A percentile compares a stretch with the other conserved stretches of the same genome.
Conservation (phyloP, 768 basidiomycete species). For the Candolleomyces aberdarensis region DNA sequence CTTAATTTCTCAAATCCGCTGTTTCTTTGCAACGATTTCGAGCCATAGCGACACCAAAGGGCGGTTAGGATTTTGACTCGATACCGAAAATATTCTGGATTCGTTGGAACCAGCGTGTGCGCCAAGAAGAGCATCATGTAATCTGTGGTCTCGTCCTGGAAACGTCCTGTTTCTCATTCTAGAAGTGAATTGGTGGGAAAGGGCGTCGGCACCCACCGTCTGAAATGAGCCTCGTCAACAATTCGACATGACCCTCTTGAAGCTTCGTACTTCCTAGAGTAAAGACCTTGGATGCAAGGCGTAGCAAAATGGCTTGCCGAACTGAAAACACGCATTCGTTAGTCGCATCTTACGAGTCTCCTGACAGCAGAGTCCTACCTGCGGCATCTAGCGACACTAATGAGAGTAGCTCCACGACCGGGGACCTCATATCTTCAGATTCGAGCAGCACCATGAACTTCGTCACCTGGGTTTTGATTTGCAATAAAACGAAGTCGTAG, state of each 20-base stretch:
- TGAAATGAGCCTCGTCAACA: neutral
- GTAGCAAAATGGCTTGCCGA: neutral
- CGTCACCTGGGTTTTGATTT: neutral
- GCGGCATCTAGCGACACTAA: neutral
- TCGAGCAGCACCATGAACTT: neutral
- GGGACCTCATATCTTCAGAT: neutral
- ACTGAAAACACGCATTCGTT: neutral
- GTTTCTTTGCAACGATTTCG: too few species aligned
- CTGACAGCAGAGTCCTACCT: neutral
- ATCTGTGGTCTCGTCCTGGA: too few species aligned
- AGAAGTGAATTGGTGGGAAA: too few species aligned
- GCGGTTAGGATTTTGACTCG: too few species aligned
- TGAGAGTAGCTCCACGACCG: neutral
- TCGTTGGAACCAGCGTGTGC: too few species aligned
- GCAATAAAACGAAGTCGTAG: neutral
- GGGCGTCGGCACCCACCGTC: neutral
- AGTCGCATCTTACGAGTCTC: too few species aligned
- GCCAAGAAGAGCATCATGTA: too few species aligned
- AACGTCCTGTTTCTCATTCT: too few species aligned
- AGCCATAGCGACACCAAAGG: too few species aligned
- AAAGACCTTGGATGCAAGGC: neutral
- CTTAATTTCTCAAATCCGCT: too few species aligned
- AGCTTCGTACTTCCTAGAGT: neutral
- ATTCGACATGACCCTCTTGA: neutral
- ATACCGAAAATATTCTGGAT: too few species aligned